These are phyloP conservation scores for Starmerella apis DNA, from an alignment of 805 yeast species.

Conservation along the genomic window DNA sequence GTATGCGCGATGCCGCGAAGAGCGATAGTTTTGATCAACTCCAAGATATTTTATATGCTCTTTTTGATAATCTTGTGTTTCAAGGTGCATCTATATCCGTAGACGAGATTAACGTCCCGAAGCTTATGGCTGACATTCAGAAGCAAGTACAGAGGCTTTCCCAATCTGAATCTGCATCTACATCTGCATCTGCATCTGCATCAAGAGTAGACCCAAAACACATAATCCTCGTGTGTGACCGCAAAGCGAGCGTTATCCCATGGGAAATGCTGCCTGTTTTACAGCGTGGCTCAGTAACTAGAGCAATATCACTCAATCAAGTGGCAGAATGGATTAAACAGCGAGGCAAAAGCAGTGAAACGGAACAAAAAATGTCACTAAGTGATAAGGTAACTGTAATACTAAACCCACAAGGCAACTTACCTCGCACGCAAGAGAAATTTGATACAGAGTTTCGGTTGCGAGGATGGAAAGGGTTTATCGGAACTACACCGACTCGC, in stretches of 20 bases:
- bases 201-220: conserved; percentile 34
- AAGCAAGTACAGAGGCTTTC: conserved; percentile 35
- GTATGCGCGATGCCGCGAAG: background rate
- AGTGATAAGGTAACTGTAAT: conserved; percentile 39
- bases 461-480: conserved; percentile 43
- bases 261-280: conserved; percentile 67
- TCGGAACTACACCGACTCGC: conserved; percentile 51
- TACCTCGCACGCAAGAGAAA: conserved; percentile 51
- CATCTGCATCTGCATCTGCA: background rate
- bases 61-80: conserved; percentile 40
- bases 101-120: conserved; percentile 54
- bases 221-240: conserved; percentile 58
- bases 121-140: conserved; percentile 44
- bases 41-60: conserved; percentile 34
- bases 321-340: conserved; percentile 11
- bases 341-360: background rate
- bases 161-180: background rate
- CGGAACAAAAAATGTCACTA: background rate
- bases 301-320: conserved; percentile 35
- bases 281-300: conserved; percentile 10
- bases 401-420: conserved; percentile 75
- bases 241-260: conserved; percentile 59
- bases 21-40: conserved; percentile 38
- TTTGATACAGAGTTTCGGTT: conserved; percentile 40
- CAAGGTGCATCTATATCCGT: conserved; percentile 58